Percentiles rank a stretch among this genome's conserved stretches.
Evolutionary conservation across 75 land plant genomes (phyloP).

Genomic region (Chamaecyparis obtusa): DNA sequence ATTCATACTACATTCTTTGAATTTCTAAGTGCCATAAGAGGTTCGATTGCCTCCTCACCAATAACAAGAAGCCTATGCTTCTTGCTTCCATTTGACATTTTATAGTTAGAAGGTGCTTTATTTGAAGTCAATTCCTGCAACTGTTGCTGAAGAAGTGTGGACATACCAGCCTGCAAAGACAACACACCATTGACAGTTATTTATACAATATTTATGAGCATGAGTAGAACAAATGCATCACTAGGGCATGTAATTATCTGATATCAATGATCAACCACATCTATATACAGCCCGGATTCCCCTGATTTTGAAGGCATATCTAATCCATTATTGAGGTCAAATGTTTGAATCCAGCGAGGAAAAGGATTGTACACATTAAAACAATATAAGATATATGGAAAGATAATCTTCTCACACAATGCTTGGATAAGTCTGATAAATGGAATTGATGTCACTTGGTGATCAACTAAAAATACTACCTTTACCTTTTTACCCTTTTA

Average conservation of each 20-base stretch:
- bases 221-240: not conserved
- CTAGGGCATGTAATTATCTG: not conserved
- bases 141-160: constrained; percentile 76
- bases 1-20: not conserved
- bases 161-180: constrained; percentile 77
- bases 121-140: constrained; percentile 49
- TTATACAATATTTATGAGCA: not conserved
- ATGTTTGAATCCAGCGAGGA: too few species aligned
- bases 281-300: not conserved
- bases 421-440: too few species aligned
- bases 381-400: too few species aligned
- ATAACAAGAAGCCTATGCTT: constrained; percentile 57
- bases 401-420: too few species aligned
- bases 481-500: too few species aligned
- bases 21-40: constrained; percentile 68
- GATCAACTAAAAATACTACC: too few species aligned
- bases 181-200: constrained; percentile 10
- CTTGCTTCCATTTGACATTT: constrained; percentile 14
- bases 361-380: too few species aligned
- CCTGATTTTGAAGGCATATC: too few species aligned
- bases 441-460: too few species aligned
- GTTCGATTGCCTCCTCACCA: constrained; percentile 82
- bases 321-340: too few species aligned
- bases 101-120: constrained; percentile 10
- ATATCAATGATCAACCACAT: not conserved